Base-by-base conservation (phyloP, 169 alveolate genomes). In the Babesia bigemina region DNA sequence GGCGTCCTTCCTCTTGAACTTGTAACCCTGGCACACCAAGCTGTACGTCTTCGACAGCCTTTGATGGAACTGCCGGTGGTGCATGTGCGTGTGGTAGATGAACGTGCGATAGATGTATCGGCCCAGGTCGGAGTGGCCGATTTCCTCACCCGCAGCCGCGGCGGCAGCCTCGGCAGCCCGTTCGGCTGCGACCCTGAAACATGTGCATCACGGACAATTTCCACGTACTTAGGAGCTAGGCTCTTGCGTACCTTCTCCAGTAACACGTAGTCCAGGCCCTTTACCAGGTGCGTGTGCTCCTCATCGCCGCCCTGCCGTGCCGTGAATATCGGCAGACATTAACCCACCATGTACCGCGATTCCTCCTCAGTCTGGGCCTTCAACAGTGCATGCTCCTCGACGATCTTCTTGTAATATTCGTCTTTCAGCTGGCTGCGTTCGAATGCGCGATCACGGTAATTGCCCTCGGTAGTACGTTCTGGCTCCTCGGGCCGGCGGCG, bases 221-320 rank as follows among this genome's bases (percentile, higher is more conserved):
- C 10, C 9, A 47, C 73, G 14, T 14, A 60, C 76, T 36, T 63
- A 12, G 69, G 69, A 4, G 14, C 74, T 47, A 88, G 76, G 45
- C 79, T 83, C 47, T 75, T 86, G 48, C 91, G 67, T 17, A 89
- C 89, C 74, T 89, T 85, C 59, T 89, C 85, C 72, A 89, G 84
- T 24, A 89, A 76, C 47, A 73, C 61, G 48, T 82, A 89, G 65
- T 89, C 94, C 82, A 89, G 85, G 13, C 94, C 94, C 79, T 89
- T 89, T 22, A 89, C 94, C 48, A 86, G 76, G 61, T 89, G 92
- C 1, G 94, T 89, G 50, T 81, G 91, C 33, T 89, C 94, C 16
- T 69, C 88, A 63, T 89, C 92, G 29, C 92, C 94, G 22, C 94
- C 94, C 94, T 89, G 56, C 65, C 28, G 17, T 29, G 26, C 19